Evolutionary conservation across 2,329 filamentous ascomycete genomes (phyloP).

Genomic region (Colletotrichum costaricense): DNA sequence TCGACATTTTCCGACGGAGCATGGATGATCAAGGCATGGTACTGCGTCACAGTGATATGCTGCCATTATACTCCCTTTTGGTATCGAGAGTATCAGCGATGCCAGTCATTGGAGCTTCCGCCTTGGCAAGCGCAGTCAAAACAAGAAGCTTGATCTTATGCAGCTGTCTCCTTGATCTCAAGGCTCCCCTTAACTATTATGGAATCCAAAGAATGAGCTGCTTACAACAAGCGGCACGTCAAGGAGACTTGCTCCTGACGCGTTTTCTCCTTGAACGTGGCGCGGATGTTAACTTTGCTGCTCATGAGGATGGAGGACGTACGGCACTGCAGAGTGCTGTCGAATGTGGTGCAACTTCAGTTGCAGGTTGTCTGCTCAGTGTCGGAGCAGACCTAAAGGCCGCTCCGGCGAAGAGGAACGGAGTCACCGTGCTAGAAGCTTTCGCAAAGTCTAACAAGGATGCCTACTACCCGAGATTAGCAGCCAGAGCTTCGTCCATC

Average conservation of each 20-base stretch:
- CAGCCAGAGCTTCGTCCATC: too few relatives aligned
- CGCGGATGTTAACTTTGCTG: not conserved
- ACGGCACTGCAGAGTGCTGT: not conserved
- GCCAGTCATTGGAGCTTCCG: not conserved
- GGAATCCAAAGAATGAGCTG: not conserved
- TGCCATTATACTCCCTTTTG: not conserved
- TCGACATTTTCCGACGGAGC: too few relatives aligned
- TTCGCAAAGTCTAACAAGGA: not conserved
- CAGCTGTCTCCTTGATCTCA: not conserved
- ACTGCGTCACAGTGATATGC: too few relatives aligned
- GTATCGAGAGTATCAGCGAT: accelerated
- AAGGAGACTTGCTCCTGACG: accelerated
- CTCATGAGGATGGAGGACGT: not conserved
- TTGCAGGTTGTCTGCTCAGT: not conserved
- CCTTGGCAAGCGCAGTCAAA: too few relatives aligned
- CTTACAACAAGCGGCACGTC: not conserved
- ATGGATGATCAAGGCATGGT: too few relatives aligned
- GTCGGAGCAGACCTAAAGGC: not conserved
- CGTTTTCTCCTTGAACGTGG: not conserved
- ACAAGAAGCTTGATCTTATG: not conserved
- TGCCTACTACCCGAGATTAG: too few relatives aligned
- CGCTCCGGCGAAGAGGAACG: not conserved
- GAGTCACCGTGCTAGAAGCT: not conserved
- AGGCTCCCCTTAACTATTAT: not conserved
- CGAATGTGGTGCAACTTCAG: accelerated